Conservation (phyloP, 805 yeast species). For the Candida verbasci region DNA sequence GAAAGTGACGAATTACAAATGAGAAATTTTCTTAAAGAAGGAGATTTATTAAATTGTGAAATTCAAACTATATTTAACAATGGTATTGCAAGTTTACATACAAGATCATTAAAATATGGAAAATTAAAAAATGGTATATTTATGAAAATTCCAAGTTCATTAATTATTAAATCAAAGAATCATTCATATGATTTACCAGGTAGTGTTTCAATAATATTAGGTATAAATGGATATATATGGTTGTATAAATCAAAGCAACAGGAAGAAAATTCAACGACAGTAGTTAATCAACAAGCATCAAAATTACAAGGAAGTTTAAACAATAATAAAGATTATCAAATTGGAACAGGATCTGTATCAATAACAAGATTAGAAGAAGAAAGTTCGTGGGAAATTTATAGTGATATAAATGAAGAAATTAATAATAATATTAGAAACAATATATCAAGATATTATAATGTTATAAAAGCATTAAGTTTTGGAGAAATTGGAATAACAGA, state of each 20-base stretch:
- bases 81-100: slow-evolving; percentile 91
- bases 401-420: slow-evolving; percentile 81
- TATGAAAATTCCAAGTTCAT: slow-evolving; percentile 72
- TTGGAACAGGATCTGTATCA: slow-evolving; percentile 10
- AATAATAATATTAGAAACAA: slow-evolving; percentile 59
- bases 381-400: slow-evolving; percentile 91
- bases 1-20: slow-evolving; percentile 95
- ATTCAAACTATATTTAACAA: slow-evolving; percentile 86
- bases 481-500: slow-evolving; percentile 88
- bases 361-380: slow-evolving; percentile 89
- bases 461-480: slow-evolving; percentile 73
- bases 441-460: slow-evolving; percentile 81
- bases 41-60: slow-evolving; percentile 92
- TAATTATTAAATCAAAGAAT: slow-evolving; percentile 79
- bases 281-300: slow-evolving; percentile 14
- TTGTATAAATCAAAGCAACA: slow-evolving; percentile 49
- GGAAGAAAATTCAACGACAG: not conserved
- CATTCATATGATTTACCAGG: slow-evolving; percentile 91
- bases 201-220: slow-evolving; percentile 83
- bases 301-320: slow-evolving; percentile 8
- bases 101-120: slow-evolving; percentile 93
- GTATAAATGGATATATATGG: slow-evolving; percentile 96
- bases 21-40: slow-evolving; percentile 92
- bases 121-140: slow-evolving; percentile 89
- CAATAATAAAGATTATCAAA: slow-evolving; percentile 37